phyloP scores from a whole-genome alignment of 805 yeast species.

The Debaryomyces prosopidis region DNA sequence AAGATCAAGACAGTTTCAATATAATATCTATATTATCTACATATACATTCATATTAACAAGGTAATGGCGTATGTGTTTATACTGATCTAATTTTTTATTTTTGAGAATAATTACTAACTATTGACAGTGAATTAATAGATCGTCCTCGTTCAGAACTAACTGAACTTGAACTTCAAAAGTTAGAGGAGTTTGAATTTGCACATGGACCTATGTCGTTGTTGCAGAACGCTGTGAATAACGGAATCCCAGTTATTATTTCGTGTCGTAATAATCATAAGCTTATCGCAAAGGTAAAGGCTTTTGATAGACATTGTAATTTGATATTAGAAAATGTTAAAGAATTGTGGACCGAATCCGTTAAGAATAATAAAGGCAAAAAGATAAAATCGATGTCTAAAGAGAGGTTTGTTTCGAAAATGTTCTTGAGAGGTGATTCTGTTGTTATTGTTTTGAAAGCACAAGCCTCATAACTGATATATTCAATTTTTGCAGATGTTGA shows the following conservation, averaged over 20 bases:
- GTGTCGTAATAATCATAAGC: slow-evolving; percentile 88
- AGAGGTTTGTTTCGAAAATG: slow-evolving; percentile 81
- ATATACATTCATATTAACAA: neutral
- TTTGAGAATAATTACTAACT: slow-evolving; percentile 23
- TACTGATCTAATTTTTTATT: neutral
- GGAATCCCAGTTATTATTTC: slow-evolving; percentile 82
- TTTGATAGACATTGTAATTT: slow-evolving; percentile 95
- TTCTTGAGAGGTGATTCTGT: slow-evolving; percentile 96
- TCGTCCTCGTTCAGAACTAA: slow-evolving; percentile 76
- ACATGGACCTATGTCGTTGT: slow-evolving; percentile 87
- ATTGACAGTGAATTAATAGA: slow-evolving; percentile 59
- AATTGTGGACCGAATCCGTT: slow-evolving; percentile 71
- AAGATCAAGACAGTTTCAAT: neutral
- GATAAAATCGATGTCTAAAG: slow-evolving; percentile 61
- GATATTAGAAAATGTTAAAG: slow-evolving; percentile 90
- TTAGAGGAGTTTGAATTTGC: slow-evolving; percentile 87
- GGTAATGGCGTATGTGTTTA: slow-evolving; percentile 2
- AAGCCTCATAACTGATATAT: neutral
- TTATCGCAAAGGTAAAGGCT: slow-evolving; percentile 87
- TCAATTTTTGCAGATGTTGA: neutral
- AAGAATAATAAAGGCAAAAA: slow-evolving; percentile 67
- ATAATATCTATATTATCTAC: neutral
- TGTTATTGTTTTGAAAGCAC: slow-evolving; percentile 67
- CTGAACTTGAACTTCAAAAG: slow-evolving; percentile 74
- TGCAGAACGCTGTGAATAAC: slow-evolving; percentile 78